phyloP scores from a whole-genome alignment of 1,284 basidiomycete species.

The Gymnopus androsaceus region DNA sequence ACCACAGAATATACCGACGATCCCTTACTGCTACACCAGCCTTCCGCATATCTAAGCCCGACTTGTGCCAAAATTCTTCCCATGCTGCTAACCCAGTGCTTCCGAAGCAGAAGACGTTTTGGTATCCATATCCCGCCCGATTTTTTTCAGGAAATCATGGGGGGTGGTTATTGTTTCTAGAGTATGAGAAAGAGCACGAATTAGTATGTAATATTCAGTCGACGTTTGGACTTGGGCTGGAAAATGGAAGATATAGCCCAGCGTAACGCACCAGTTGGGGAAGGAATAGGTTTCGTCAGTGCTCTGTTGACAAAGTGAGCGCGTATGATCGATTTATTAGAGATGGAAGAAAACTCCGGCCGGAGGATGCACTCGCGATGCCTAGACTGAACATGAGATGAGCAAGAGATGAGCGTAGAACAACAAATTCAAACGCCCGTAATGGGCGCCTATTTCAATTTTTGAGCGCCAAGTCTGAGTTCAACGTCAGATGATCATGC shows the following conservation, averaged over 20 bases:
- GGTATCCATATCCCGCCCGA: constrained; percentile 65
- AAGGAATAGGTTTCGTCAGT: constrained; percentile 33
- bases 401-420: not conserved
- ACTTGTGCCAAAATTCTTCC: constrained; percentile 68
- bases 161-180: constrained; percentile 50
- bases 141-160: constrained; percentile 67
- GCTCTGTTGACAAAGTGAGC: constrained; percentile 46
- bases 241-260: constrained; percentile 9
- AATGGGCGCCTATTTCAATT: not conserved
- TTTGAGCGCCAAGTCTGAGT: not conserved
- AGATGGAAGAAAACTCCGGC: constrained; percentile 20
- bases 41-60: constrained; percentile 60
- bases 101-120: constrained; percentile 55
- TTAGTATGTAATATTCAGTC: constrained; percentile 14
- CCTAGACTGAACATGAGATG: not conserved
- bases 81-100: too few species aligned
- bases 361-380: not conserved
- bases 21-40: constrained; percentile 67
- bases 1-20: constrained; percentile 76
- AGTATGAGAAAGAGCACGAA: not conserved
- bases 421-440: not conserved
- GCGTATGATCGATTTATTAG: too few species aligned
- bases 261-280: constrained; percentile 27
- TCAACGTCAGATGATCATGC: too few species aligned
- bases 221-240: constrained; percentile 16